Percentiles rank a stretch among this genome's conserved stretches.
These are phyloP conservation scores for Penicillium capsulatum DNA, from an alignment of 2,329 filamentous ascomycete genomes.

Conservation along the genomic window DNA sequence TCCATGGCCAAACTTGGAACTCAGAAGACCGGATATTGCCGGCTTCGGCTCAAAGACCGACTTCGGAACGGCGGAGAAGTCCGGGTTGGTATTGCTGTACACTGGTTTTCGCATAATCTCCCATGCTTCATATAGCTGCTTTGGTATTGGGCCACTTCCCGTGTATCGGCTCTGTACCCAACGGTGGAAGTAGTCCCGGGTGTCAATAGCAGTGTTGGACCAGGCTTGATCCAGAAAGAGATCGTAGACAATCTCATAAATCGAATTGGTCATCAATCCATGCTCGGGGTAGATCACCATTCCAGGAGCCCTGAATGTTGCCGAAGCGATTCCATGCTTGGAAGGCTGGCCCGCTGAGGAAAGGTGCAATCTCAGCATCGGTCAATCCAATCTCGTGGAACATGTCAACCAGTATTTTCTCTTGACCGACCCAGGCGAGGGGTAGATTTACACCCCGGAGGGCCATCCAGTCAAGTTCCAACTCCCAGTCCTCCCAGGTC, in stretches of 20 bases:
- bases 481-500: slow-evolving; percentile 53
- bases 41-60: slow-evolving; percentile 48
- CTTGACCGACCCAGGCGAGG: slow-evolving; percentile 51
- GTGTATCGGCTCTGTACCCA: slow-evolving; percentile 47
- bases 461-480: slow-evolving; percentile 52
- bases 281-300: slow-evolving; percentile 40
- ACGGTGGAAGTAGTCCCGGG: slow-evolving; percentile 43
- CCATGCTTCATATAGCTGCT: slow-evolving; percentile 44
- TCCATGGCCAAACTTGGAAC: slow-evolving; percentile 33
- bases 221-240: slow-evolving; percentile 52
- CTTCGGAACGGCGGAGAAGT: slow-evolving; percentile 41
- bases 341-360: slow-evolving; percentile 51
- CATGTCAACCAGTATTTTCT: slow-evolving; percentile 49
- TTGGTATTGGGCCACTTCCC: slow-evolving; percentile 22
- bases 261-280: slow-evolving; percentile 50
- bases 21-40: slow-evolving; percentile 39
- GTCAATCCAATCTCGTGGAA: slow-evolving; percentile 47
- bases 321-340: slow-evolving; percentile 54
- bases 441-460: slow-evolving; percentile 51
- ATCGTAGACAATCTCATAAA: slow-evolving; percentile 51
- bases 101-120: slow-evolving; percentile 44
- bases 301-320: slow-evolving; percentile 52
- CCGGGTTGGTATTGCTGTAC: slow-evolving; percentile 48
- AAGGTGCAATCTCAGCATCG: slow-evolving; percentile 44
- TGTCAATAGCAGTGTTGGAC: slow-evolving; percentile 44